Conservation (phyloP, 1,139 yeast genomes). For the Oligophagozyma castellii region DNA sequence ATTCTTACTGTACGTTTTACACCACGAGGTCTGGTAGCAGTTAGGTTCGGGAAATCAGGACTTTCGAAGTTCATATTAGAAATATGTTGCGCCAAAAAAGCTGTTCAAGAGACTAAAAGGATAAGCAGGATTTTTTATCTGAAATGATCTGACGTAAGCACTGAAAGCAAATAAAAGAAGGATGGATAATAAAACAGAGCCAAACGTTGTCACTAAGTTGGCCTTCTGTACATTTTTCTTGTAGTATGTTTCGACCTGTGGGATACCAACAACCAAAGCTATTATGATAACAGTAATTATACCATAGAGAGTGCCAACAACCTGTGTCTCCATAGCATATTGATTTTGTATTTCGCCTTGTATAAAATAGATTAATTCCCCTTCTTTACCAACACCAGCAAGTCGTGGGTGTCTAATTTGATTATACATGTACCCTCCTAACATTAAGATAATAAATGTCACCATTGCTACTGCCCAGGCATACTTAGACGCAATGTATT, state of each 20-base stretch:
- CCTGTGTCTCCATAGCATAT: conserved; percentile 72
- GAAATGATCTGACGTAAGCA: conserved; percentile 40
- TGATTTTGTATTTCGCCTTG: conserved; percentile 60
- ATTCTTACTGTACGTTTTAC: no score
- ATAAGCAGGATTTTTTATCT: conserved; percentile 44
- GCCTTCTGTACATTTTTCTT: conserved; percentile 8
- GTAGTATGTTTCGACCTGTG: conserved; percentile 29
- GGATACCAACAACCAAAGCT: conserved; percentile 35
- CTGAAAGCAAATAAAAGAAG: conserved; percentile 40
- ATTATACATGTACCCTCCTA: conserved; percentile 89
- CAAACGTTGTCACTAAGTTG: conserved; percentile 32
- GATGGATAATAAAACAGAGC: conserved; percentile 29
- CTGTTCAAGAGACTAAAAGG: conserved; percentile 34
- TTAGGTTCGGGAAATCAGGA: neutral
- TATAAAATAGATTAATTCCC: conserved; percentile 46
- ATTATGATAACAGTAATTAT: conserved; percentile 37
- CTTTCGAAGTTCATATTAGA: neutral
- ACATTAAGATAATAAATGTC: conserved; percentile 56
- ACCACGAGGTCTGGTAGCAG: neutral
- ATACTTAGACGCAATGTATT: conserved; percentile 29
- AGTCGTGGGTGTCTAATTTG: conserved; percentile 69
- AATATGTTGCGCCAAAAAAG: no score
- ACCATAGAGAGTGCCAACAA: conserved; percentile 52
- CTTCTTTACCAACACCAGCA: conserved; percentile 42
- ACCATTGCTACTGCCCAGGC: conserved; percentile 53